A percentile compares a stretch with the other conserved stretches of the same genome.
phyloP scores from a whole-genome alignment of 108 stramenopile genomes.

The Skeletonema potamos region DNA sequence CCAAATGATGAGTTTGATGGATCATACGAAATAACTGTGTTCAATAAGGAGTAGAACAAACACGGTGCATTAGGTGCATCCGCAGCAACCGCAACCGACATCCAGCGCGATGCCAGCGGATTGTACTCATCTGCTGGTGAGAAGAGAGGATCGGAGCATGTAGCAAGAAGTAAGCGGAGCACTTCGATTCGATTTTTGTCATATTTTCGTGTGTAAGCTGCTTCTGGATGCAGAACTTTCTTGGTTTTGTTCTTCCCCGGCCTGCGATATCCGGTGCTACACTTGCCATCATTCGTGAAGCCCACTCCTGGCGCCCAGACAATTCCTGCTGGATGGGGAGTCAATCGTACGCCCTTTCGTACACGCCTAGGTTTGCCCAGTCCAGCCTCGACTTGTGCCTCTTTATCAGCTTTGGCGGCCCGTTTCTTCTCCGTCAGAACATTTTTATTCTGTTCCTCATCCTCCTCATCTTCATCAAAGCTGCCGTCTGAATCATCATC shows the following conservation, averaged over 20 bases:
- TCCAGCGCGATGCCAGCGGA: conserved; percentile 83
- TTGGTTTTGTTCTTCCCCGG: neutral
- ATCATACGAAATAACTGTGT: conserved; percentile 88
- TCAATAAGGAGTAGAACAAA: conserved; percentile 92
- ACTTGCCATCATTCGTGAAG: conserved; percentile 44
- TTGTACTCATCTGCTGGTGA: conserved; percentile 90
- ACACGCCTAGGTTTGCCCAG: conserved; percentile 47
- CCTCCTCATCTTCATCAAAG: conserved; percentile 7
- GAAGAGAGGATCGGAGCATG: conserved; percentile 93
- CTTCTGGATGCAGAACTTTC: conserved; percentile 21
- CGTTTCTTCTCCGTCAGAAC: conserved; percentile 1
- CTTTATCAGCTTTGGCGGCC: conserved; percentile 53
- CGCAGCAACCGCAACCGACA: conserved; percentile 81
- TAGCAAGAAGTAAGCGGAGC: conserved; percentile 84
- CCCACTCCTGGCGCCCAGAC: conserved; percentile 81
- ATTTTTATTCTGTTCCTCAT: conserved; percentile 7
- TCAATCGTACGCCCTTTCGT: conserved; percentile 52
- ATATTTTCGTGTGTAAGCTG: conserved; percentile 73
- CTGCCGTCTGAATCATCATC: conserved; percentile 9
- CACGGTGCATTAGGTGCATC: conserved; percentile 93
- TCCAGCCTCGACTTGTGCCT: conserved; percentile 62
- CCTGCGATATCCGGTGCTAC: conserved; percentile 12
- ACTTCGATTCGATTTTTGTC: conserved; percentile 95
- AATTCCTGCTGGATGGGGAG: conserved; percentile 63
- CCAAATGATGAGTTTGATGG: conserved; percentile 60